Base-by-base conservation (phyloP, 371 early-diverging fungal genomes). In the Mortierella sp. region DNA sequence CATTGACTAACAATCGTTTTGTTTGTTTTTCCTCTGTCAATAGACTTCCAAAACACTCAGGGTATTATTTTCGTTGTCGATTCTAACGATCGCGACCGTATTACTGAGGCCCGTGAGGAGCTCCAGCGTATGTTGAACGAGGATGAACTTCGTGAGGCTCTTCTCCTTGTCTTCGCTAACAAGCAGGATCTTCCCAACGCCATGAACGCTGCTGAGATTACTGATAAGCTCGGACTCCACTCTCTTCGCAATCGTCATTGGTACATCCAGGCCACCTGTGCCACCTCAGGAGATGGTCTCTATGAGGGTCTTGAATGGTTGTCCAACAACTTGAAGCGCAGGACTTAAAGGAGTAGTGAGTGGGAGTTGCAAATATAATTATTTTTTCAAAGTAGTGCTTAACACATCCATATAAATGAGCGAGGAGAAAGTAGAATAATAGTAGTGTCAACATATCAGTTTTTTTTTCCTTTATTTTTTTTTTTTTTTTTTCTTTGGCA, bases 51-150 rank as follows among this genome's bases (percentile, higher is more conserved):
- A 84, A 94, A 94, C 85, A 95, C 95, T 36, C 94, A 95, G 85
- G 96, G 95, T 41, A 94, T 98, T 69, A 96, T 98, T 76, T 98
- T 95, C 84, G 97, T 98, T 36, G 95, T 98, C 59, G 99, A 98
- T 84, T 93, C 94, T 83, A 95, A 94, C 81, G 98, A 98, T 87
- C 92, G 92, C 68, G 95, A 96, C 58, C 95, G 98, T 87, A 93
- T 96, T 84, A 85, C 77, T 70, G 93, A 96, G 79, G 96, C 99
- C 45, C 93, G 93, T 67, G 94, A 96, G 52, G 96, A 96, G 82
- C 86, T 96, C 66, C 90, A 92, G 75, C 91, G 94, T 66, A 95
- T 96, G 94, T 85, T 96, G 63, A 92, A 94, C 81, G 96, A 96
- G 86, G 95, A 95, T 70, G 96, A 96, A 84, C 88, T 96, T 47